phyloP scores from a whole-genome alignment of 169 alveolate species.

The Eimeria nieschulzi region DNA sequence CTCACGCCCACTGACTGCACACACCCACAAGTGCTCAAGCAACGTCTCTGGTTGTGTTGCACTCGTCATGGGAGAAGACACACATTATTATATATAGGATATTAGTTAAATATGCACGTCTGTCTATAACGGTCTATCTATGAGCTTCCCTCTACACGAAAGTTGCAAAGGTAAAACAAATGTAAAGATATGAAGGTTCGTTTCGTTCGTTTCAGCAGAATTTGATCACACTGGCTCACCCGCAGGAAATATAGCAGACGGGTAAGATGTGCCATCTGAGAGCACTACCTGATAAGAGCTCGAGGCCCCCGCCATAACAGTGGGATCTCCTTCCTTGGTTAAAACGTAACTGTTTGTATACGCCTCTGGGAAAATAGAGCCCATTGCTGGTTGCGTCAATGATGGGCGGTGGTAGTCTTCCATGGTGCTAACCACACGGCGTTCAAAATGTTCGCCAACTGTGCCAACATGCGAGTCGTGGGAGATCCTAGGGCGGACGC shows the following conservation, averaged over 20 bases:
- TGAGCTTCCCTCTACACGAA: neutral
- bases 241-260: conserved; percentile 55
- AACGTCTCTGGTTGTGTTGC: too few relatives aligned
- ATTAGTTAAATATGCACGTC: too few relatives aligned
- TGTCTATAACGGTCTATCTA: too few relatives aligned
- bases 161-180: neutral
- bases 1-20: conserved; percentile 47
- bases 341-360: conserved; percentile 28
- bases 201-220: too few relatives aligned
- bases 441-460: conserved; percentile 12
- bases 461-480: neutral
- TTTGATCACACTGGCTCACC: conserved; percentile 9
- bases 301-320: conserved; percentile 26
- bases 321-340: conserved; percentile 31
- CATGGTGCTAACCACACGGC: conserved; percentile 44
- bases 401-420: conserved; percentile 29
- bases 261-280: conserved; percentile 63
- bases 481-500: neutral
- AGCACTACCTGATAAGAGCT: conserved; percentile 65
- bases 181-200: too few relatives aligned
- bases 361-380: conserved; percentile 56
- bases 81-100: too few relatives aligned
- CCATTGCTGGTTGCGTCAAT: conserved; percentile 42
- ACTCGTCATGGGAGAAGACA: too few relatives aligned
- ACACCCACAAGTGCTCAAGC: neutral